Base-by-base conservation (phyloP, 768 basidiomycete species). In the Suillus weaverae region DNA sequence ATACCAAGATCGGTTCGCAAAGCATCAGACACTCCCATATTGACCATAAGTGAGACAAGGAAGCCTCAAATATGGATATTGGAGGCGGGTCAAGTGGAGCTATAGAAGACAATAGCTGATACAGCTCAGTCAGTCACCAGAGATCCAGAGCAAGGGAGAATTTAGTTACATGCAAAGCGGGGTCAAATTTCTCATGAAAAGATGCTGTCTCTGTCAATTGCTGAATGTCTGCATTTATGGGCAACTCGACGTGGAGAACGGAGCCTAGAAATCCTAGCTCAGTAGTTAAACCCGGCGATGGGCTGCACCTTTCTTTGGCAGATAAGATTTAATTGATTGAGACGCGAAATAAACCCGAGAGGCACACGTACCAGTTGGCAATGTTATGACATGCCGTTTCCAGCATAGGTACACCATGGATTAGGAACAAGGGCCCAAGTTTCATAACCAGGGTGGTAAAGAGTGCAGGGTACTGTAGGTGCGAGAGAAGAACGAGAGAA, bases 11-110 rank as follows among this genome's bases (percentile, higher is more conserved):
- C 0, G 97, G 94, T 72, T 99, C 96, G 66, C 90, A 93, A 11
- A 98, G 82, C 0, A 98, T 83, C 0, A 98, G 79, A 62, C 95
- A 95, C 76, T 99, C 97, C 97, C 97, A 99, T 61, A 90, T 83
- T 5, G 92, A 90, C 91, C 90, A 92, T 32, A 92, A 74, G 68
- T 91, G 84, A 3, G 88, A 74, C 33, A 91, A 69, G 18, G 84
- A 84, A 0, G 88, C 85, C 70, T 90, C 89, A 65, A 91, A 88
- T 8, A 87, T 80, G 11, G 81, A 73, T 61, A 89, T 69, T 16
- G 87, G 87, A 16, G 86, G 84, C 30, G 86, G 88, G 43, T 81
- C 68, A 30, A 87, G 80, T 0, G 89, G 84, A 10, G 86, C 79
- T 3, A 87, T 80, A 0, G 88, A 86, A 0, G 91, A 91, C 14